Base-by-base conservation (phyloP, 202 grass and related monocot species). In the Digitaria exilis region DNA sequence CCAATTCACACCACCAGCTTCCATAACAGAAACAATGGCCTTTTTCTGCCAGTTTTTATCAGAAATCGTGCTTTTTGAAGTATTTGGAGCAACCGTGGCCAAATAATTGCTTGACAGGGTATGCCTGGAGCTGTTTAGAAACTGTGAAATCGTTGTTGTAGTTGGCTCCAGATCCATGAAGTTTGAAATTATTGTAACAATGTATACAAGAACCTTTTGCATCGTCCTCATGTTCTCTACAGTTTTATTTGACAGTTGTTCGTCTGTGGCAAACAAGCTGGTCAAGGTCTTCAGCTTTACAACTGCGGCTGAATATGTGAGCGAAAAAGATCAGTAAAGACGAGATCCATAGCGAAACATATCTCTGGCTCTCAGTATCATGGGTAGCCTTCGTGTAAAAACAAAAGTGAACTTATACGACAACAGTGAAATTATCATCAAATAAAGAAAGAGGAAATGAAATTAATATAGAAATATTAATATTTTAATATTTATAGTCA, bases 1-100 rank as follows among this genome's bases (percentile, higher is more conserved):
- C 96, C 96, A 98, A 75, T 98, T 98, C 82, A 98, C 93, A 58
- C 96, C 96, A 78, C 96, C 96, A 86, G 93, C 92, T 92, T 98
- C 96, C 92, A 98, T 98, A 84, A 98, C 93, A 61, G 84, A 87
- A 84, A 98, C 89, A 82, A 96, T 93, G 61, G 96, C 93, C 73
- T 94, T 98, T 77, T 90, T 91, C 82, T 93, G 88, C 96, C 96
- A 98, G 81, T 85, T 69, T 44, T 57, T 82, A 84, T 98, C 93
- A 87, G 84, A 80, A 68, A 75, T 25, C 21, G 18, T 77, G 70
- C 18, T 83, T 84, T 90, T 87, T 80, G 48, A 56, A 79, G 43
- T 82, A 85, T 29, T 90, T 49, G 75, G 44, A 52, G 78, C 73
- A 79, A 86, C 73, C 60, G 64, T 82, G 10, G 32, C 12, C 65